phyloP scores from a whole-genome alignment of 192 early-diverging fungal species.

The Spizellomyces sp. region DNA sequence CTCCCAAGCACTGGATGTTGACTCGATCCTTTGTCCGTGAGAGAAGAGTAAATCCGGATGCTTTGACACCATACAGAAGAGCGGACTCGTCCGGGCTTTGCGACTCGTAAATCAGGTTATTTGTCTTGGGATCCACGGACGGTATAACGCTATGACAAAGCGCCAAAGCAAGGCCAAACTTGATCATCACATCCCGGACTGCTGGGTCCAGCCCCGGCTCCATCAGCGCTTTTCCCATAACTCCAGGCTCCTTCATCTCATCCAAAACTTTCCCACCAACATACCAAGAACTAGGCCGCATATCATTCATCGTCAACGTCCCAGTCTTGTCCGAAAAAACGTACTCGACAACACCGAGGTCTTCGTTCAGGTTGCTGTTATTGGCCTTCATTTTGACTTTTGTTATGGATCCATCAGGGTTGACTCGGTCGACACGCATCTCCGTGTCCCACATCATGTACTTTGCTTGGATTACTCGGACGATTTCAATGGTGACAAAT shows the following conservation, averaged over 20 bases:
- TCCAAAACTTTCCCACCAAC: conserved; percentile 71
- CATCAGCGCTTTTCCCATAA: conserved; percentile 53
- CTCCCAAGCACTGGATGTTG: conserved; percentile 41
- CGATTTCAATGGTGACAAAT: conserved; percentile 73
- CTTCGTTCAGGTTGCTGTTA: conserved; percentile 71
- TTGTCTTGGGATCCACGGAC: conserved; percentile 42
- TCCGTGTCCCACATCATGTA: conserved; percentile 66
- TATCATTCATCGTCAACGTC: conserved; percentile 59
- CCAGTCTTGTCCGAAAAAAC: conserved; percentile 78
- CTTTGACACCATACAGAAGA: conserved; percentile 47
- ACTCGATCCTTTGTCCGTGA: conserved; percentile 44
- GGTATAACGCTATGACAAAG: conserved; percentile 77
- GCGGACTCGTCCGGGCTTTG: conserved; percentile 74
- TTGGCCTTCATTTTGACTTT: conserved; percentile 44
- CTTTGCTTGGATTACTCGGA: conserved; percentile 64
- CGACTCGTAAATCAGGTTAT: conserved; percentile 82
- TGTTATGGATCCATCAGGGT: conserved; percentile 24
- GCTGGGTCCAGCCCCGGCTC: conserved; percentile 10
- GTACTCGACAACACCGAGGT: conserved; percentile 84
- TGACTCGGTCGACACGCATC: conserved; percentile 44
- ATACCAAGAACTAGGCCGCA: conserved; percentile 56
- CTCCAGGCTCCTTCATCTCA: conserved; percentile 48
- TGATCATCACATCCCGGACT: conserved; percentile 19
- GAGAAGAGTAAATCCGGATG: conserved; percentile 51
- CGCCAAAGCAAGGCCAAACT: conserved; percentile 74